Percentiles rank a stretch among this genome's conserved stretches.
Evolutionary conservation across 164 flowering plant genomes (phyloP).

Genomic region (Pachysandra terminalis): DNA sequence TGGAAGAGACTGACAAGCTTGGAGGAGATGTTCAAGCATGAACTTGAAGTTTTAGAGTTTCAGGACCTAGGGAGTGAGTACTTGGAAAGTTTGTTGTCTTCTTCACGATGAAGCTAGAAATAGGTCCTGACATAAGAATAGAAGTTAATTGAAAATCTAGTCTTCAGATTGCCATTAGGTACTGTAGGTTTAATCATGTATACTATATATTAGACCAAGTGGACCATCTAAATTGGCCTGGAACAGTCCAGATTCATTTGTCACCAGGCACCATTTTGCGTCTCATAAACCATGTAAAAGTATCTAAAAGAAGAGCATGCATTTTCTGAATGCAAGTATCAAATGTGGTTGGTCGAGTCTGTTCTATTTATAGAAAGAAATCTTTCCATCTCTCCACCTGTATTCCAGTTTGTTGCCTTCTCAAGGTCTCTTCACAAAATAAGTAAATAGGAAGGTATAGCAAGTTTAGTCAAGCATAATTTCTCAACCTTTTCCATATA

Average conservation of each 20-base stretch:
- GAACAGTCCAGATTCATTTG: constrained; percentile 2
- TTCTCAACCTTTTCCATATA: no score
- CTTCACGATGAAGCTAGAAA: constrained; percentile 14
- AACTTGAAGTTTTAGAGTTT: constrained; percentile 52
- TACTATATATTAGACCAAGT: background rate
- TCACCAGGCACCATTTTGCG: constrained; percentile 3
- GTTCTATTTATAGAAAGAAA: no score
- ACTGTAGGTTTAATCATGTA: background rate
- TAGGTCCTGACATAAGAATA: background rate
- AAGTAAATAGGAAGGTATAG: no score
- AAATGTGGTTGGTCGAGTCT: no score
- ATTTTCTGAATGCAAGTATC: background rate
- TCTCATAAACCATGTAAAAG: background rate
- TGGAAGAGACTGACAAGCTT: constrained; percentile 28
- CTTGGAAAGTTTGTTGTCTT: constrained; percentile 55
- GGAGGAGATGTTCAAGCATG: constrained; percentile 17
- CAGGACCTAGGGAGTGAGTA: constrained; percentile 69
- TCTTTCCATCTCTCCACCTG: no score
- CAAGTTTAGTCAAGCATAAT: no score
- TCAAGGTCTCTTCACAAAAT: no score
- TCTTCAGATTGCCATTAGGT: background rate
- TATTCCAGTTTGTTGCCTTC: no score
- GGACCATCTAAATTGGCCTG: background rate
- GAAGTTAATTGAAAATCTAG: background rate
- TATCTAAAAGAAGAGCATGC: background rate